These are phyloP conservation scores for Cardamine resedifolia DNA, from an alignment of 345 rosid genomes.

Conservation along the genomic window DNA sequence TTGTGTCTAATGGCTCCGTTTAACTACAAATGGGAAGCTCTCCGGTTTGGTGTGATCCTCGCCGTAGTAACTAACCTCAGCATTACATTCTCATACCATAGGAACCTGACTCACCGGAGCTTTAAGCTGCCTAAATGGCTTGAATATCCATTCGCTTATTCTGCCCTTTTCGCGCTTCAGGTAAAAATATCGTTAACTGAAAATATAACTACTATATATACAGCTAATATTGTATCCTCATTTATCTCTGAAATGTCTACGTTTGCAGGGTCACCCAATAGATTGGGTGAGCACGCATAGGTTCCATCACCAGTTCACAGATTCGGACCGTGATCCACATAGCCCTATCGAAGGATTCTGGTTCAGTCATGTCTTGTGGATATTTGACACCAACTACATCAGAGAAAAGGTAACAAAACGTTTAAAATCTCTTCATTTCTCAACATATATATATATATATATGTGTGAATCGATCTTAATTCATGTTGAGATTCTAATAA, in stretches of 20 bases:
- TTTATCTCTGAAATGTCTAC: background rate
- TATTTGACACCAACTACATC: slow-evolving; percentile 28
- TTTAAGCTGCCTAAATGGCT: slow-evolving; percentile 44
- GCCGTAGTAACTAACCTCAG: slow-evolving; percentile 19
- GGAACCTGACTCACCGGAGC: slow-evolving; percentile 39
- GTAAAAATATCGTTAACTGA: slow-evolving; percentile 1
- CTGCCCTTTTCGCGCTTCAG: slow-evolving; percentile 38
- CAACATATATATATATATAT: background rate
- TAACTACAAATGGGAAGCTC: slow-evolving; percentile 37
- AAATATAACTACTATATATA: background rate
- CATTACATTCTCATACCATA: slow-evolving; percentile 43
- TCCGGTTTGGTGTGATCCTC: slow-evolving; percentile 19
- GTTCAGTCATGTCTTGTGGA: slow-evolving; percentile 41
- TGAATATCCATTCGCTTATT: slow-evolving; percentile 39
- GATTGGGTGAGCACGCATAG: slow-evolving; percentile 44
- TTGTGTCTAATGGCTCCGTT: slow-evolving; percentile 33
- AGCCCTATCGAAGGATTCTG: slow-evolving; percentile 41
- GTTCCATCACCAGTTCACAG: slow-evolving; percentile 40
- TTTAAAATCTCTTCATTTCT: background rate
- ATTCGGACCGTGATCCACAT: slow-evolving; percentile 40
- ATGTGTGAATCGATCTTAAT: background rate
- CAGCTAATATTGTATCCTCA: background rate
- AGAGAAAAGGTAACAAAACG: slow-evolving; percentile 27
- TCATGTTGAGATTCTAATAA: background rate
- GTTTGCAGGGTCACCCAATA: slow-evolving; percentile 37